Evolutionary conservation across 768 basidiomycete species (phyloP), one percentile per base, ranked within the genome.

Genomic region (Mrakia frigida): DNA sequence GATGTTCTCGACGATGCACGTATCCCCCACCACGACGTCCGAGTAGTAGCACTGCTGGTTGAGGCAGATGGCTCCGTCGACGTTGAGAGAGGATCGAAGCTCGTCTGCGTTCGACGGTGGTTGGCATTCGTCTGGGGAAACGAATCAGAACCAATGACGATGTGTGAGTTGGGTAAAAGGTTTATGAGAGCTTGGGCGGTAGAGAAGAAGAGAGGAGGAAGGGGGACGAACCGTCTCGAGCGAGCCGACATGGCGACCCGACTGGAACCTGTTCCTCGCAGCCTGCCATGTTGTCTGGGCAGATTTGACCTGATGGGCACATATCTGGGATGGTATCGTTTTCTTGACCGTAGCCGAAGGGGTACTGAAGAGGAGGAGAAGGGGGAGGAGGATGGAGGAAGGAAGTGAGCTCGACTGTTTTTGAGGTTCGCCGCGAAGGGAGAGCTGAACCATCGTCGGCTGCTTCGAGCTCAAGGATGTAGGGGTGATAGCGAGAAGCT

Each of bases 1-100:
- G 0, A 89, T 91, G 82, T 95, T 94, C 82, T 94, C 92, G 33
- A 90, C 86, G 0, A 86, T 83, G 80, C 94, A 94, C 37, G 84
- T 63, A 67, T 86, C 84, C 7, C 89, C 89, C 6, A 88, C 83
- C 0, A 92, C 91, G 41, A 86, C 88, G 80, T 94, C 92, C 13
- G 93, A 90, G 87, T 88, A 93, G 87, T 92, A 92, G 78, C 37
- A 74, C 3, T 46, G 61, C 81, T 89, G 90, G 81, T 92, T 91
- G 70, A 96, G 86, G 82, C 94, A 95, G 28, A 94, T 86, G 4
- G 91, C 88, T 39, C 93, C 93, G 80, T 95, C 92, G 78, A 89
- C 85, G 82, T 94, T 92, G 80, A 75, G 91, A 56, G 88, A 87
- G 52, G 91, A 83, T 9, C 80, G 78, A n/a, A 84, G 80, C 41